phyloP scores from a whole-genome alignment of 2,329 filamentous ascomycete genomes.

The Xylaria sp. region DNA sequence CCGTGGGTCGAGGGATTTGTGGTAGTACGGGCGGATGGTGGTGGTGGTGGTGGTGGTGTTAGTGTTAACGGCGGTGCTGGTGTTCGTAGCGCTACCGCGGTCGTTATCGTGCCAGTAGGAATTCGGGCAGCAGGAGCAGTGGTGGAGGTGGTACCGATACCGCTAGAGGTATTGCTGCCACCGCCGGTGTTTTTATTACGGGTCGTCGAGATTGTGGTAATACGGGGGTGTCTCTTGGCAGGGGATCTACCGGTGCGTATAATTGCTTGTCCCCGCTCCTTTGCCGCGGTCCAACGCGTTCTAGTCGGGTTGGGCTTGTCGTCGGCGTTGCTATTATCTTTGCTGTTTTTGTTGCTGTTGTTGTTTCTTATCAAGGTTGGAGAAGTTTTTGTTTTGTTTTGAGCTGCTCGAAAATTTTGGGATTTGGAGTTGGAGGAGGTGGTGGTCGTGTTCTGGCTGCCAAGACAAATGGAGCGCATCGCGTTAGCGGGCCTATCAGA shows the following conservation, averaged over 20 bases:
- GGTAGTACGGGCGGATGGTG: background rate
- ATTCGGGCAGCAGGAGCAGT: background rate
- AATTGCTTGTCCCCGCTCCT: conserved; percentile 29
- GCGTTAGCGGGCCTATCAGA: conserved; percentile 10
- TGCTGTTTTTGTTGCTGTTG: background rate
- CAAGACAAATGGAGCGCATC: conserved; percentile 28
- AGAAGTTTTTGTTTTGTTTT: conserved; percentile 28
- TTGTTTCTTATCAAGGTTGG: background rate
- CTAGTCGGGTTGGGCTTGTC: background rate
- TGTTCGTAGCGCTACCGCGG: background rate
- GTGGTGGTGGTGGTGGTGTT: conserved; percentile 3
- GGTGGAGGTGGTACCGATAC: background rate
- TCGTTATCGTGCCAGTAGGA: background rate
- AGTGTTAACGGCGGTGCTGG: background rate
- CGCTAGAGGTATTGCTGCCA: background rate
- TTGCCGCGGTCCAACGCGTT: conserved; percentile 22
- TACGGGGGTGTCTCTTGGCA: conserved; percentile 32
- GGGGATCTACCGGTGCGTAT: conserved; percentile 16
- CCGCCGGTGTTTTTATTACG: conserved; percentile 21
- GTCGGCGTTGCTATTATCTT: background rate
- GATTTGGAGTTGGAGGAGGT: conserved; percentile 15
- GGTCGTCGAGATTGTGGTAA: conserved; percentile 36
- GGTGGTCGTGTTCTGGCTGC: conserved; percentile 27
- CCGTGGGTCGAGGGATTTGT: conserved; percentile 29
- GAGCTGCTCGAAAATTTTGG: conserved; percentile 22